A percentile compares a stretch with the other conserved stretches of the same genome.
Evolutionary conservation across 1,284 basidiomycete species (phyloP).

Genomic region (Veloporphyrellus conicus): DNA sequence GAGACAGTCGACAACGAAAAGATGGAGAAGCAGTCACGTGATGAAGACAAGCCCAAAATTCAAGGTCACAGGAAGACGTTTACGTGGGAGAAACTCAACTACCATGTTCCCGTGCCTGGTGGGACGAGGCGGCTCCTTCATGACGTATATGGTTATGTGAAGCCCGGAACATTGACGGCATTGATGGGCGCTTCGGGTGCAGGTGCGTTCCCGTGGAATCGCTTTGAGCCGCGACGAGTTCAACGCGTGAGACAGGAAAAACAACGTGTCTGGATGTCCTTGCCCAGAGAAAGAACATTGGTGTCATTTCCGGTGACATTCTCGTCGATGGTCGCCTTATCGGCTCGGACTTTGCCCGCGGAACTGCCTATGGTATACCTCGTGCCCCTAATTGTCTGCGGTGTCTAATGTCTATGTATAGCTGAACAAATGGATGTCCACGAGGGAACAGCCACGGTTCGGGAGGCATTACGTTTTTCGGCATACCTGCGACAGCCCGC

Average conservation of each 20-base stretch:
- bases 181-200: conserved; percentile 81
- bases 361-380: conserved; percentile 66
- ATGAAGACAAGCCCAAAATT: conserved; percentile 12
- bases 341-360: conserved; percentile 69
- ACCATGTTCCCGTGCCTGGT: conserved; percentile 69
- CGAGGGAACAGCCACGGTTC: conserved; percentile 79
- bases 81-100: conserved; percentile 70
- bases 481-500: conserved; percentile 86
- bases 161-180: conserved; percentile 78
- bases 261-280: conserved; percentile 83
- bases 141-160: conserved; percentile 85
- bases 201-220: conserved; percentile 24
- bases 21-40: conserved; percentile 21
- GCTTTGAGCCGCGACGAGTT: conserved; percentile 14
- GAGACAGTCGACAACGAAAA: conserved; percentile 31
- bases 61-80: conserved; percentile 48
- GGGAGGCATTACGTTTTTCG: conserved; percentile 87
- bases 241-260: conserved; percentile 43
- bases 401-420: conserved; percentile 27
- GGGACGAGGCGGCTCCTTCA: conserved; percentile 71
- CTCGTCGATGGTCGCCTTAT: conserved; percentile 77
- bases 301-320: conserved; percentile 76
- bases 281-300: conserved; percentile 84
- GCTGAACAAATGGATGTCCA: conserved; percentile 88
- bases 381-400: conserved; percentile 24